Evolutionary conservation across 345 rosid genomes (phyloP).

Genomic region (Boechera divaricarpa): DNA sequence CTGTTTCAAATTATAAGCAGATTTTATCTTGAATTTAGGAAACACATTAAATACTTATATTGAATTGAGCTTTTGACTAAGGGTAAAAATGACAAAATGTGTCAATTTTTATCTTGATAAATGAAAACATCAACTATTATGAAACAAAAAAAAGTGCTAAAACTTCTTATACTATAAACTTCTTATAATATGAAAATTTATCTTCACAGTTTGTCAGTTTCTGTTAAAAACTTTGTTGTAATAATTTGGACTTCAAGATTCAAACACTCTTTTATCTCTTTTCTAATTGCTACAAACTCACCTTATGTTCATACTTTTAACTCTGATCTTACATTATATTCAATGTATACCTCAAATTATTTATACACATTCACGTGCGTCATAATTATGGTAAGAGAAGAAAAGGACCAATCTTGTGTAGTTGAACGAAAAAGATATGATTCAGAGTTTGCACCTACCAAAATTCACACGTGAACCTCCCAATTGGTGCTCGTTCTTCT

Average conservation of each 20-base stretch:
- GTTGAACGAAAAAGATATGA: slow-evolving; percentile 30
- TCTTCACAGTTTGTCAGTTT: slow-evolving; percentile 6
- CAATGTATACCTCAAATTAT: not conserved
- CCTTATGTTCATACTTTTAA: not conserved
- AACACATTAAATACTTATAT: too few species aligned
- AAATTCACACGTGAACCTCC: slow-evolving; percentile 34
- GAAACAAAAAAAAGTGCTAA: too few species aligned
- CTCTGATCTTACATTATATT: slow-evolving; percentile 1
- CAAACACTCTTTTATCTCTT: not conserved
- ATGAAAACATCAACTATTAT: too few species aligned
- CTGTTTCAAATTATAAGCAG: too few species aligned
- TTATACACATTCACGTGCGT: slow-evolving; percentile 25
- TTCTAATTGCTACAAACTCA: not conserved
- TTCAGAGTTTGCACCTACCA: slow-evolving; percentile 33
- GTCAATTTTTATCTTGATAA: too few species aligned
- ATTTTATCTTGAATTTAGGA: too few species aligned
- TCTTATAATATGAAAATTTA: too few species aligned
- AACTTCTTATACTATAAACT: too few species aligned
- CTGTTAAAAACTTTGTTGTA: slow-evolving; percentile 2
- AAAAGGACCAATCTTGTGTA: slow-evolving; percentile 33
- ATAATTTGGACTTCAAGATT: slow-evolving; percentile 2
- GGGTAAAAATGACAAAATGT: too few species aligned
- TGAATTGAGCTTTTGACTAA: too few species aligned
- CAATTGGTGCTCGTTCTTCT: not conserved
- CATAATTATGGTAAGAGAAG: slow-evolving; percentile 23